These are phyloP conservation scores for Neofusicoccum laricinum DNA, from an alignment of 2,329 filamentous ascomycete genomes.

Conservation along the genomic window DNA sequence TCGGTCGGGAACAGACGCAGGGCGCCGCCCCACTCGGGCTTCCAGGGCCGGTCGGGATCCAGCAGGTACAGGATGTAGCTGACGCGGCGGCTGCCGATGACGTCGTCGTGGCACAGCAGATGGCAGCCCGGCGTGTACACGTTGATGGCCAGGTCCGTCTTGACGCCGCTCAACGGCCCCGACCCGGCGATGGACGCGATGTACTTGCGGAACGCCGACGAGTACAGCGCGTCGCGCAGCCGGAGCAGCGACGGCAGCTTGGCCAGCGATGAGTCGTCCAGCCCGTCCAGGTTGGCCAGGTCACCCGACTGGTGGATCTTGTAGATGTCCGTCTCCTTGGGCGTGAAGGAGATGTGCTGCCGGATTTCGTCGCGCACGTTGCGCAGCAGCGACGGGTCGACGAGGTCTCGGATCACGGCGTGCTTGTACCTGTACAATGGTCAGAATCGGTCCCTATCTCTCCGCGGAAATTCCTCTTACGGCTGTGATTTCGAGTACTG, in stretches of 20 bases:
- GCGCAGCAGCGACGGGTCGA: slow-evolving; percentile 79
- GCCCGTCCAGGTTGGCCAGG: slow-evolving; percentile 90
- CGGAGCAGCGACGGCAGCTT: slow-evolving; percentile 86
- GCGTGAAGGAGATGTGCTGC: slow-evolving; percentile 89
- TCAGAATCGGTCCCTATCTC: slow-evolving; percentile 6
- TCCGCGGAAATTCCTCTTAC: slow-evolving; percentile 24
- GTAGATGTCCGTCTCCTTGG: slow-evolving; percentile 99
- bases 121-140: slow-evolving; percentile 96
- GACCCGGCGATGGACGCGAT: slow-evolving; percentile 81
- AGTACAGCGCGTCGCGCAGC: slow-evolving; percentile 94
- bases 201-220: slow-evolving; percentile 82
- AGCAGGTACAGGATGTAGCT: slow-evolving; percentile 97
- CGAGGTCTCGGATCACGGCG: slow-evolving; percentile 78
- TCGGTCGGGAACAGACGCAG: slow-evolving; percentile 78
- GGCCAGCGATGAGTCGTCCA: slow-evolving; percentile 79
- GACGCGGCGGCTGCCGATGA: slow-evolving; percentile 92
- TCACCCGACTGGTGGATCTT: slow-evolving; percentile 99
- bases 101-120: slow-evolving; percentile 94
- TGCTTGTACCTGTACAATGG: slow-evolving; percentile 69
- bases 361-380: slow-evolving; percentile 85
- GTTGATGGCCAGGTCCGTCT: slow-evolving; percentile 99
- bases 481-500: slow-evolving; percentile 39
- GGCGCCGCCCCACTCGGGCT: slow-evolving; percentile 88
- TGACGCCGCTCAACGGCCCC: slow-evolving; percentile 82
- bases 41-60: slow-evolving; percentile 87